Conservation (phyloP, 768 basidiomycete species). For the Pluteus cervinus region DNA sequence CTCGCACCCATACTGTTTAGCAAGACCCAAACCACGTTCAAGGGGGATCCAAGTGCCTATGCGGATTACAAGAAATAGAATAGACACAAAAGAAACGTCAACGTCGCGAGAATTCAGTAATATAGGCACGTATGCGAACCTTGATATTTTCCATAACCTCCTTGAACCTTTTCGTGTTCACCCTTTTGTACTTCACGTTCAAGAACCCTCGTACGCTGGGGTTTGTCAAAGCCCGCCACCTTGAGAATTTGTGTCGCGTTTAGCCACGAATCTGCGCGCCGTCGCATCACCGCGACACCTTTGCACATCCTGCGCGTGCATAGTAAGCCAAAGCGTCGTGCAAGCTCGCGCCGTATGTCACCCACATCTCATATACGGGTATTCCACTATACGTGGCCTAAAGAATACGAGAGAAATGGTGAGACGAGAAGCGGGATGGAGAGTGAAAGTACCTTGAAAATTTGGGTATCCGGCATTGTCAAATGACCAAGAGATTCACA, state of each 20-base stretch:
- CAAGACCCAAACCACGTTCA: slow-evolving; percentile 78
- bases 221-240: slow-evolving; percentile 98
- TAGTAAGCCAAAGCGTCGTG: slow-evolving; percentile 27
- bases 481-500: too few species aligned
- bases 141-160: slow-evolving; percentile 99
- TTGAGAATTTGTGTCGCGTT: slow-evolving; percentile 99
- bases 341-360: slow-evolving; percentile 27
- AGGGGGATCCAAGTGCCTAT: slow-evolving; percentile 98
- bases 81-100: too few species aligned
- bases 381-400: slow-evolving; percentile 93
- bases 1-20: slow-evolving; percentile 93
- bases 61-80: too few species aligned
- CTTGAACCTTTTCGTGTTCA: slow-evolving; percentile 98
- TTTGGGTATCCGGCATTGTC: slow-evolving; percentile 86
- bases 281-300: slow-evolving; percentile 95
- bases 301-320: slow-evolving; percentile 80
- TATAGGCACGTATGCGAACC: slow-evolving; percentile 44
- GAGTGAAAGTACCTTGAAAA: slow-evolving; percentile 66
- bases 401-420: slow-evolving; percentile 14
- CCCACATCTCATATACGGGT: slow-evolving; percentile 89
- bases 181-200: slow-evolving; percentile 99
- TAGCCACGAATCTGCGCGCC: slow-evolving; percentile 93
- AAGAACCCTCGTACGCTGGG: slow-evolving; percentile 93
- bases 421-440: slow-evolving; percentile 15
- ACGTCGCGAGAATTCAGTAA: too few species aligned